A percentile compares a stretch with the other conserved stretches of the same genome.
phyloP scores from a whole-genome alignment of 2,329 filamentous ascomycete species.

The Trichoderma brevicompactum region DNA sequence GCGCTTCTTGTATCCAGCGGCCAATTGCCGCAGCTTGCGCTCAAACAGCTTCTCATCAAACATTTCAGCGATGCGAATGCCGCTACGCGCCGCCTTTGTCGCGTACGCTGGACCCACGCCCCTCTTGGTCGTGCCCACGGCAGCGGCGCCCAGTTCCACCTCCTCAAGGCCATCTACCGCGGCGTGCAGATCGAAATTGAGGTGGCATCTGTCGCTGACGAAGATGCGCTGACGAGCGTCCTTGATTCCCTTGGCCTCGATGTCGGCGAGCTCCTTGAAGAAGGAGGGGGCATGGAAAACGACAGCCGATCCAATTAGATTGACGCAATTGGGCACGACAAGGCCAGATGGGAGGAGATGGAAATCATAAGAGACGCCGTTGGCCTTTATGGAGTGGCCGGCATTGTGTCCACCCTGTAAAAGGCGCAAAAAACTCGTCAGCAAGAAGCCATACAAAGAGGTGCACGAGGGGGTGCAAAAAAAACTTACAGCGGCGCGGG shows the following conservation, averaged over 20 bases:
- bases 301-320: constrained; percentile 69
- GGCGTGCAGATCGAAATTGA: constrained; percentile 58
- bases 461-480: background rate
- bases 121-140: too few species aligned
- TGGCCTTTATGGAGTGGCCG: background rate
- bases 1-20: constrained; percentile 67
- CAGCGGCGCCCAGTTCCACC: too few species aligned
- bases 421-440: background rate
- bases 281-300: constrained; percentile 63
- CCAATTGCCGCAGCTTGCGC: constrained; percentile 63
- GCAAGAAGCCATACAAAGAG: background rate
- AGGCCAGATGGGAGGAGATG: background rate
- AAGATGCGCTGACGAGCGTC: constrained; percentile 56
- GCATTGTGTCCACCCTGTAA: background rate
- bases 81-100: too few species aligned
- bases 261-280: constrained; percentile 47
- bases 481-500: background rate
- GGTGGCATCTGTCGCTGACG: constrained; percentile 65
- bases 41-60: constrained; percentile 61
- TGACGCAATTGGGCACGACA: constrained; percentile 47
- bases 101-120: too few species aligned
- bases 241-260: constrained; percentile 44
- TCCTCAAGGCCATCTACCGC: constrained; percentile 69
- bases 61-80: too few species aligned
- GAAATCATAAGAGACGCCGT: background rate